phyloP scores from a whole-genome alignment of 1,139 yeast species.

The Zygosaccharomyces sapae region DNA sequence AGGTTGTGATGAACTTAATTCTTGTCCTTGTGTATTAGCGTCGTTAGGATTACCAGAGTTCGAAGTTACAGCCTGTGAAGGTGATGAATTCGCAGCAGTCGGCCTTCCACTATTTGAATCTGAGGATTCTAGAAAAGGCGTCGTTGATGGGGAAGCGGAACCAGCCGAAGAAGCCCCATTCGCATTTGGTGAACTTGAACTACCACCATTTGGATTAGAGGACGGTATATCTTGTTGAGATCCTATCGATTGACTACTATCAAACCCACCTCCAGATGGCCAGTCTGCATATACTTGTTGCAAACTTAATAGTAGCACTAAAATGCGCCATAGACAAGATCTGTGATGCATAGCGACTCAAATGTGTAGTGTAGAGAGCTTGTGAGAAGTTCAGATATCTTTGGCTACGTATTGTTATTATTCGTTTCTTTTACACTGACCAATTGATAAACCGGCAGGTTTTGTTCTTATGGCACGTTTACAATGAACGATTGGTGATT shows the following conservation, averaged over 20 bases:
- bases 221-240: not conserved
- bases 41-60: not conserved
- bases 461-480: not conserved
- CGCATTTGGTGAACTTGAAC: not conserved
- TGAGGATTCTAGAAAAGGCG: not conserved
- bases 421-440: not conserved
- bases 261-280: slow-evolving; percentile 1
- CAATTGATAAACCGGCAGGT: not conserved
- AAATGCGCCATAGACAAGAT: not conserved
- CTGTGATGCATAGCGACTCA: not conserved
- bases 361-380: not conserved
- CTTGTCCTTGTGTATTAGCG: not conserved
- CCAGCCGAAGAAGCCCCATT: not conserved
- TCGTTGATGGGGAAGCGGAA: not conserved
- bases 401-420: too few relatives aligned
- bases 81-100: not conserved
- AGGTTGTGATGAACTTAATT: not conserved
- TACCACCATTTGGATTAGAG: not conserved
- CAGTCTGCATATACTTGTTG: slow-evolving; percentile 1
- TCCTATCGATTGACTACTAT: not conserved
- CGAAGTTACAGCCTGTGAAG: not conserved
- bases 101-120: not conserved
- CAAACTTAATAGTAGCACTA: slow-evolving; percentile 2
- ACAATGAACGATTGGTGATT: not conserved
- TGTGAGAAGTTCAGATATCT: too few relatives aligned